Evolutionary conservation across 805 yeast genomes (phyloP), one percentile per base, ranked within the genome.

Genomic region (Ogataea neopini): DNA sequence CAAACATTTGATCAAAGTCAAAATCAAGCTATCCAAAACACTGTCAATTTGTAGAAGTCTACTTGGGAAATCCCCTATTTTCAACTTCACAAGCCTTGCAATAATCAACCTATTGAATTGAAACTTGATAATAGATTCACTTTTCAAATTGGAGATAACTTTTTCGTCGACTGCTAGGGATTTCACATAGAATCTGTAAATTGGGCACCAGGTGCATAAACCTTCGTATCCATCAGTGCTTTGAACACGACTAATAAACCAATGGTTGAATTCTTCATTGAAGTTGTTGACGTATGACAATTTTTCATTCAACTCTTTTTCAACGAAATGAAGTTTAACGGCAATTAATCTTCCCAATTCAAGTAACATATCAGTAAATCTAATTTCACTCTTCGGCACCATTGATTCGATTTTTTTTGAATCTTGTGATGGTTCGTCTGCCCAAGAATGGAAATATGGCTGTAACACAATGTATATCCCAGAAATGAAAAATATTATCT

Each of bases 71-170:
- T 43, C 44, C 14, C 62, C 61, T 3, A 52, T 41, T 37, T 53
- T 56, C n/a, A 47, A 23, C 28, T 49, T 47, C 18, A 56, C 28
- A 18, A 63, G 41, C 26, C 56, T 56, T 2, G 55, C 34, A 6
- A 62, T 29, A 6, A 63, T 44, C 10, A 63, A 28, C 22, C 56
- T 49, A 38, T 57, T 50, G 44, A 63, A 66, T 14, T 56, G 62
- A 25, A 54, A 56, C 37, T 57, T 59, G 14, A 64, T 45, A 11
- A 49, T 44, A 3, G 52, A 48, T 25, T 54, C 58, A 2, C 56
- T 46, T 19, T 47, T 49, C 14, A 52, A 28, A 4, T 29, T 47
- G 8, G 46, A 15, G 4, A 49, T 14, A 11, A 51, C 40, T 3
- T 23, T 15, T n/a, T 50, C 60, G 19, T 57, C 53, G 7, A 53